Base-by-base conservation (phyloP, 441 rosid genomes). In the Syzygium syzygioides region DNA sequence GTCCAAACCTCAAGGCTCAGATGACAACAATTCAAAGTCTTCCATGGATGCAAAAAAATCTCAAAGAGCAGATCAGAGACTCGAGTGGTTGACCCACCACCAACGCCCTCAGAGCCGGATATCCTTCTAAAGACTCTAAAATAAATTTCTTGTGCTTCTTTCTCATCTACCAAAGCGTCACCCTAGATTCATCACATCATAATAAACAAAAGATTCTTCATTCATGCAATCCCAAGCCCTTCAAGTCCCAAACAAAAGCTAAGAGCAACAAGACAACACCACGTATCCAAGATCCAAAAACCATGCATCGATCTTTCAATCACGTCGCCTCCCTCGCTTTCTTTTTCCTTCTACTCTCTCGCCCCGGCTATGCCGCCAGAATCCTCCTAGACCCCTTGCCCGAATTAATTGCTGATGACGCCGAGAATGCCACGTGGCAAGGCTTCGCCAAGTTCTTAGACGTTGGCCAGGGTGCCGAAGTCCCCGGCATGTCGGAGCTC, bases 401-500 rank as follows among this genome's bases (percentile, higher is more conserved):
- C 6, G 12, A 3, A 23, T 32, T 34, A 11, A 41, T 50, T 1
- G 66, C 66, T 50, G 66, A 50, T 30, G n/a, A 20, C 7, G 12
- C 41, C 62, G 15, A 55, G 50, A 55, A 85, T n/a, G n/a, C 62
- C 87, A 34, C 87, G 2, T 85, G 66, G 87, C 87, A 34, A 7
- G 54, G 50, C 50, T 85, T 85, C 4, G 87, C n/a, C 50, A 85
- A 12, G 66, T 85, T 85, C 26, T 23, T 85, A 1, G 87, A 85
- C 20, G 66, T 26, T 4, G 87, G 66, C 12, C 13, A 85, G 64
- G 87, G 87, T 18, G 50, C 62, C 66, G 20, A 85, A 55, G 87
- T 85, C 64, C 52, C 87, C 2, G 87, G 87, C 87, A 55, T 85
- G 87, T 85, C 64, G 28, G 87, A 85, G 66, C 87, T 85, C 23